Evolutionary conservation across 1,139 yeast genomes (phyloP).

Genomic region (Suhomyces terraborum): DNA sequence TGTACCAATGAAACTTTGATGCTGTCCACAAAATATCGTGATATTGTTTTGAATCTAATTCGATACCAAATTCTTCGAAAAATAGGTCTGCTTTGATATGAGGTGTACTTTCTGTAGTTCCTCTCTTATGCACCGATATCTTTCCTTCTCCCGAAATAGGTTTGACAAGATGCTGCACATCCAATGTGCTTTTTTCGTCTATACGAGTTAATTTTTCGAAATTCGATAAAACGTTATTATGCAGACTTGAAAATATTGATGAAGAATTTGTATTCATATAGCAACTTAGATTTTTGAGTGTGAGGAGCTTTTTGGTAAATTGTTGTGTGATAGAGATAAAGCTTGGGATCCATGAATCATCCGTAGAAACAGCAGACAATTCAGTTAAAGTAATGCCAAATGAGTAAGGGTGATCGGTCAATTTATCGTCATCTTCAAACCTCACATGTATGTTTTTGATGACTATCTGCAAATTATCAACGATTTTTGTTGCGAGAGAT

Average conservation of each 20-base stretch:
- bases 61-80: constrained; percentile 86
- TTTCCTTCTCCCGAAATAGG: constrained; percentile 93
- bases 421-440: constrained; percentile 76
- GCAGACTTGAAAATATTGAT: constrained; percentile 49
- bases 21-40: constrained; percentile 79
- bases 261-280: constrained; percentile 81
- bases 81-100: constrained; percentile 74
- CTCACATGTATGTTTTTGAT: constrained; percentile 89
- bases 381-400: constrained; percentile 83
- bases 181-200: constrained; percentile 22
- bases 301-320: constrained; percentile 75
- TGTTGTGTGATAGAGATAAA: constrained; percentile 73
- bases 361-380: constrained; percentile 89
- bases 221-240: constrained; percentile 42
- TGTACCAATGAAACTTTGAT: constrained; percentile 77
- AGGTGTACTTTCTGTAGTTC: constrained; percentile 69
- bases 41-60: constrained; percentile 83
- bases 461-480: constrained; percentile 92
- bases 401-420: constrained; percentile 74
- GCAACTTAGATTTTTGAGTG: constrained; percentile 70
- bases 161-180: constrained; percentile 67
- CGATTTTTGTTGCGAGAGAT: constrained; percentile 80
- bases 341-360: constrained; percentile 80
- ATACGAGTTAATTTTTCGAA: constrained; percentile 38
- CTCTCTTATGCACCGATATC: constrained; percentile 75